Conservation (phyloP, 2,329 filamentous ascomycete genomes). For the Ascocoryne sarcoides region DNA sequence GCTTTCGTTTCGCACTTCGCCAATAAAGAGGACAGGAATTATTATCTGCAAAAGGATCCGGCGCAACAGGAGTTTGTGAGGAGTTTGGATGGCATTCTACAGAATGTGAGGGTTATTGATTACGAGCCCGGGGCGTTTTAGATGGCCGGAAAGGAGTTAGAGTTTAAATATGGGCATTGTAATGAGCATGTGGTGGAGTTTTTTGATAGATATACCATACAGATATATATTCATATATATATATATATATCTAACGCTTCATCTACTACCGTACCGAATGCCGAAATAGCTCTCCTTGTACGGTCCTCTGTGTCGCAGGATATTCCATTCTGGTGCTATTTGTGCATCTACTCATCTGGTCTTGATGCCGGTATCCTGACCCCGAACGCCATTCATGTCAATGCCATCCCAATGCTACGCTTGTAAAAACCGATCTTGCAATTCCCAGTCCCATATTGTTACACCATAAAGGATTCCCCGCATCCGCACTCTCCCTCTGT, state of each 20-base stretch:
- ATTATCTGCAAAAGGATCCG: constrained; percentile 59
- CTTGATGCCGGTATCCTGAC: constrained; percentile 20
- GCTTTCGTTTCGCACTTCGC: constrained; percentile 62
- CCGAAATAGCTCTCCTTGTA: no score
- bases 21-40: constrained; percentile 53
- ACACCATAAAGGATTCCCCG: constrained; percentile 91
- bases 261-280: no score
- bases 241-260: no score
- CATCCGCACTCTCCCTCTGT: constrained; percentile 92
- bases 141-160: no score
- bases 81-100: constrained; percentile 37
- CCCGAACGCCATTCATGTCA: constrained; percentile 23
- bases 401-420: constrained; percentile 22
- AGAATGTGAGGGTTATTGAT: constrained; percentile 50
- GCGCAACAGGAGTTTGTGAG: constrained; percentile 52
- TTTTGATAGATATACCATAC: no score
- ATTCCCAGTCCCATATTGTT: constrained; percentile 49
- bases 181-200: no score
- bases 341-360: constrained; percentile 10
- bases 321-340: constrained; percentile 9
- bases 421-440: constrained; percentile 7
- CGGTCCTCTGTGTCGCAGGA: no score
- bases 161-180: no score
- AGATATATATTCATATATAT: no score
- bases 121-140: constrained; percentile 46